Evolutionary conservation across 805 yeast genomes (phyloP).

Genomic region (Brettanomyces nanus): DNA sequence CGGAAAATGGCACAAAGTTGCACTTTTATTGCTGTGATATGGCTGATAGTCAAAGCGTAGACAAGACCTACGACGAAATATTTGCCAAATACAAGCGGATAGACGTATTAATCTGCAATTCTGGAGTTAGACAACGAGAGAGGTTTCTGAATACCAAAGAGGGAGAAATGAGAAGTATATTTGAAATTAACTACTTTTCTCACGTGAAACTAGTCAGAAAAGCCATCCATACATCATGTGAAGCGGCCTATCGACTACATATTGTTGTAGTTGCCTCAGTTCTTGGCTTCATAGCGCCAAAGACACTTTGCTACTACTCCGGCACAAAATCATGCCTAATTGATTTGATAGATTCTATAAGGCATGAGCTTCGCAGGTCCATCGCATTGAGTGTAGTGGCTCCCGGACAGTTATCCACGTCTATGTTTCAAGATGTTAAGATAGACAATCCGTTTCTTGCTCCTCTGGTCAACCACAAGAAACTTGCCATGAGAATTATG

Average conservation of each 20-base stretch:
- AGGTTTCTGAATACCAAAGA: slow-evolving; percentile 21
- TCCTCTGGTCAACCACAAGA: slow-evolving; percentile 33
- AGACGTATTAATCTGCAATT: slow-evolving; percentile 37
- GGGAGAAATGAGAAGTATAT: slow-evolving; percentile 22
- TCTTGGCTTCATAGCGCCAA: slow-evolving; percentile 42
- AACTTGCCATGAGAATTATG: slow-evolving; percentile 30
- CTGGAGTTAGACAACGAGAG: slow-evolving; percentile 36
- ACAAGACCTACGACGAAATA: slow-evolving; percentile 19
- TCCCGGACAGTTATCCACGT: slow-evolving; percentile 44
- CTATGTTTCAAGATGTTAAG: slow-evolving; percentile 40
- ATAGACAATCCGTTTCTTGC: slow-evolving; percentile 37
- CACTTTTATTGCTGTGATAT: slow-evolving; percentile 22
- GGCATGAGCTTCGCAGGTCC: slow-evolving; percentile 29
- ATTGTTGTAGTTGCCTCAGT: slow-evolving; percentile 39
- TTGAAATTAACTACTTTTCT: slow-evolving; percentile 36
- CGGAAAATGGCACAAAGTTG: slow-evolving; percentile 11
- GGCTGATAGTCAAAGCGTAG: slow-evolving; percentile 5
- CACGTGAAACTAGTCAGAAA: slow-evolving; percentile 33
- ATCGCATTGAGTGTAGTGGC: slow-evolving; percentile 31
- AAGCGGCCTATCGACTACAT: slow-evolving; percentile 23
- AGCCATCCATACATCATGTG: slow-evolving; percentile 15
- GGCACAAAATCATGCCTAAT: slow-evolving; percentile 40
- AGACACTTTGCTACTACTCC: slow-evolving; percentile 37
- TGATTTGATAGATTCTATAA: slow-evolving; percentile 37
- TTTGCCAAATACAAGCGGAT: slow-evolving; percentile 5